Percentiles rank a stretch among this genome's conserved stretches.
phyloP scores from a whole-genome alignment of 1,284 basidiomycete species.

The Austroboletus novae-zelandiae region DNA sequence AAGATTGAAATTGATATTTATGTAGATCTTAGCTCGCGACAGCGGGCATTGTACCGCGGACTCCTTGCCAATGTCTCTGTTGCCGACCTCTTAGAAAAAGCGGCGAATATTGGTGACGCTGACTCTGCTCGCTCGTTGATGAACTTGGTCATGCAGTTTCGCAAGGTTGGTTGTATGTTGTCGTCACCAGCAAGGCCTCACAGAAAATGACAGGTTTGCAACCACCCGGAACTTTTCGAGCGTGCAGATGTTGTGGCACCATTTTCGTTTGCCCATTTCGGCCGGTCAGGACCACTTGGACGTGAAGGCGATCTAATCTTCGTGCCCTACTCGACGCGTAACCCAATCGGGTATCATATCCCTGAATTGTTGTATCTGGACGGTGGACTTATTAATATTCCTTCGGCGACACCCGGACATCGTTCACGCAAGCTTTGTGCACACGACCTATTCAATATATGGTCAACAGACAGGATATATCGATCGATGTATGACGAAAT shows the following conservation, averaged over 20 bases:
- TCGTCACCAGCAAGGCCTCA: constrained; percentile 3
- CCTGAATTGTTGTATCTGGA: constrained; percentile 81
- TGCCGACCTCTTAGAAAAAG: constrained; percentile 91
- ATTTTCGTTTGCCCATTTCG: constrained; percentile 85
- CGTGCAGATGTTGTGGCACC: constrained; percentile 95
- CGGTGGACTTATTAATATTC: constrained; percentile 72
- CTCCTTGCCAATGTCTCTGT: constrained; percentile 93
- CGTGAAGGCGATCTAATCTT: constrained; percentile 86
- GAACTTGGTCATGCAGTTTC: constrained; percentile 99
- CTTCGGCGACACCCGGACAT: constrained; percentile 54
- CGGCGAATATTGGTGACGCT: constrained; percentile 84
- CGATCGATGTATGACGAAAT: constrained; percentile 61
- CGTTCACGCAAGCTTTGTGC: constrained; percentile 64
- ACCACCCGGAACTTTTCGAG: constrained; percentile 98
- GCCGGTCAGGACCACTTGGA: constrained; percentile 75
- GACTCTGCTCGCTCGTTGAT: constrained; percentile 92
- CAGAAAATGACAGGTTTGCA: constrained; percentile 74
- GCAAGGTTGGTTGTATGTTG: constrained; percentile 61
- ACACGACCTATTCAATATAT: constrained; percentile 84
- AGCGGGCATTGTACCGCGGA: constrained; percentile 90
- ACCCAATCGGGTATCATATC: constrained; percentile 79
- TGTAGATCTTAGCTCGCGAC: constrained; percentile 92
- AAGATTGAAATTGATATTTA: constrained; percentile 97
- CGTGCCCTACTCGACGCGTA: constrained; percentile 83
- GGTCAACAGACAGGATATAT: constrained; percentile 82